Percentiles rank a stretch among this genome's conserved stretches.
These are phyloP conservation scores for Aspergillus spinulosporus DNA, from an alignment of 2,329 filamentous ascomycete species.

Conservation along the genomic window DNA sequence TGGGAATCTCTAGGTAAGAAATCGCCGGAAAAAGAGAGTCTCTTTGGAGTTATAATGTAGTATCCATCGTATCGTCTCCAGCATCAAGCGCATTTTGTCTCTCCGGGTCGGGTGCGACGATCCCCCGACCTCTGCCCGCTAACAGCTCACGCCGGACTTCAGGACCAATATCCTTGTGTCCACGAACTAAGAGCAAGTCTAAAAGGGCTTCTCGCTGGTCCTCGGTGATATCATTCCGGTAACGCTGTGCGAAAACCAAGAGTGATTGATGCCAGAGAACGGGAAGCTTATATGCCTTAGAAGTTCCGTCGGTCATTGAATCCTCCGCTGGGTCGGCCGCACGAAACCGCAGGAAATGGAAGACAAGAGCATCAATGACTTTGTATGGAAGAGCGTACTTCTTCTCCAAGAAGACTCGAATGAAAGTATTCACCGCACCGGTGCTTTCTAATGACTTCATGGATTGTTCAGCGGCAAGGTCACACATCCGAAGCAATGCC, in stretches of 20 bases:
- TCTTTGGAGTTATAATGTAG: conserved; percentile 48
- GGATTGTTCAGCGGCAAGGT: conserved; percentile 89
- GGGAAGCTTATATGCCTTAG: conserved; percentile 67
- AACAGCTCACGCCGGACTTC: conserved; percentile 87
- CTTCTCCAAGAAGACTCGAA: conserved; percentile 90
- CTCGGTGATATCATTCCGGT: conserved; percentile 93
- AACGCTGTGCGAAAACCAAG: conserved; percentile 87
- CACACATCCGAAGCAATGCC: conserved; percentile 86
- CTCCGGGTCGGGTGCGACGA: conserved; percentile 51
- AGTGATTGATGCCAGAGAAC: conserved; percentile 97
- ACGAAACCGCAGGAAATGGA: conserved; percentile 91
- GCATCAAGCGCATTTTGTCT: conserved; percentile 64
- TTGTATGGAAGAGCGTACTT: conserved; percentile 95
- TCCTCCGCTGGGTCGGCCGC: conserved; percentile 60
- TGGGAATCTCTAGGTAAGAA: not conserved
- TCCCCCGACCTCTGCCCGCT: conserved; percentile 81
- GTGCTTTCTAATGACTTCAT: conserved; percentile 75
- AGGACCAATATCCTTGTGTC: conserved; percentile 84
- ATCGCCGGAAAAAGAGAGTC: not conserved
- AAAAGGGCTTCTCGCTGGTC: conserved; percentile 89
- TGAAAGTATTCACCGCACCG: conserved; percentile 92
- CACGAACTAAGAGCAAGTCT: conserved; percentile 79
- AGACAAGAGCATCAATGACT: conserved; percentile 90
- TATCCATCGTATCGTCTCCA: conserved; percentile 88
- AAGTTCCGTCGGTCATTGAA: conserved; percentile 50